Evolutionary conservation across 805 yeast species (phyloP), one percentile per base, ranked within the genome.

Genomic region (Cephaloascus fragrans): DNA sequence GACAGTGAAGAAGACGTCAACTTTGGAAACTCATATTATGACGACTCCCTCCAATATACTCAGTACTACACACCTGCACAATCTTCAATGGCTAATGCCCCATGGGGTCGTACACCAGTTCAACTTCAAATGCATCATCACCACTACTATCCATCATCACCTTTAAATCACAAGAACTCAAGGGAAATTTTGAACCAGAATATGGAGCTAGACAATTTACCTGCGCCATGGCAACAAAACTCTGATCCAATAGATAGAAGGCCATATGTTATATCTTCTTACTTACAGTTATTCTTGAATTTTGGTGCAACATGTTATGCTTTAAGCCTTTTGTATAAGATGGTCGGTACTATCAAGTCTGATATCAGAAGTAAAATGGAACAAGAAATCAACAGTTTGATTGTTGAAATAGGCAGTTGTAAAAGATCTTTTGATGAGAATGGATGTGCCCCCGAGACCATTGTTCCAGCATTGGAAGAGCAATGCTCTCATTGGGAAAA

Each of bases 401-500:
- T 68, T 4, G 56, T 72, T 32, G 80, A 80, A 46, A 73, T 78
- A 2, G 70, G 69, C 9, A 58, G 58, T 19, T 83, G 90, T 53
- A 56, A 67, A 19, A 55, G 71, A 20, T 59, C 72, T 16, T 83
- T 71, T 51, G 35, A 57, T 29, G 71, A 67, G 9, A 83, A 83
- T 54, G 54, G 65, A 31, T 83, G 94, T 53, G 62, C 62, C 14
- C 76, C 76, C 3, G 73, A 67, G 9, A 59, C 67, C 3, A 61
- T 75, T 8, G 75, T 71, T 2, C 83, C 88, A 1, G 83, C 80
- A 2, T 52, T 82, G 41, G 73, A 71, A 40, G 58, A 60, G 19
- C 63, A 67, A 31, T 83, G 93, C 55, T 58, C 64, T 14, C 61
- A 67, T 41, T 83, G 87, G 88, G 71, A 67, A 38, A 66, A 67